These are phyloP conservation scores for Barnettozyma hawaiiensis DNA, from an alignment of 1,139 yeast species.

Conservation along the genomic window DNA sequence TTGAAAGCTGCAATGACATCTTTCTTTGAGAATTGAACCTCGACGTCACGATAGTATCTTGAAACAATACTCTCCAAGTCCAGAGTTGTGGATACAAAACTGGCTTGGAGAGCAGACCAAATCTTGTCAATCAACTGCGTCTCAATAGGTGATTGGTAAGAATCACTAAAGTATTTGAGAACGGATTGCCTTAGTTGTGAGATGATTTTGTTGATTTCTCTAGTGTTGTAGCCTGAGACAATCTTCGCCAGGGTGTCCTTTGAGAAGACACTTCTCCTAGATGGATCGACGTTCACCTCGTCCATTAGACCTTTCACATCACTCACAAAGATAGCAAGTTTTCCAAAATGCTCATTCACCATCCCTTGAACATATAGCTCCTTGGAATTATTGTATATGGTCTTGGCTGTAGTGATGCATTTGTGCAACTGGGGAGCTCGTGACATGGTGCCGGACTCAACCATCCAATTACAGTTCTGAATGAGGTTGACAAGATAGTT, in stretches of 20 bases:
- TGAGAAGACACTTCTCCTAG: constrained; percentile 60
- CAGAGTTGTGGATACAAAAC: constrained; percentile 39
- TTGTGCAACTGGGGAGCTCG: constrained; percentile 24
- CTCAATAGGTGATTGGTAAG: constrained; percentile 24
- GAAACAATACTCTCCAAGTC: constrained; percentile 37
- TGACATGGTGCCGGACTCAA: constrained; percentile 37
- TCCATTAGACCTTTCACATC: constrained; percentile 54
- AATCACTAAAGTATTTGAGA: constrained; percentile 50
- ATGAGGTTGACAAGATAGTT: constrained; percentile 55
- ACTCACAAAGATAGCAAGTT: constrained; percentile 60
- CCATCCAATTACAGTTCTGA: constrained; percentile 56
- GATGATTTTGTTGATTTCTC: constrained; percentile 53
- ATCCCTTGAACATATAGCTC: constrained; percentile 44
- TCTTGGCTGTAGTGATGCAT: constrained; percentile 7
- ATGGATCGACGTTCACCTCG: constrained; percentile 38
- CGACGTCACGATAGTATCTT: constrained; percentile 38
- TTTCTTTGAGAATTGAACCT: constrained; percentile 36
- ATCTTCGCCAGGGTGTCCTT: constrained; percentile 54
- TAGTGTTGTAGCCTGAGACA: constrained; percentile 48
- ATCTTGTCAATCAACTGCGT: constrained; percentile 38
- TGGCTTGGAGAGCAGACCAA: constrained; percentile 49
- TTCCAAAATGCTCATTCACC: constrained; percentile 53
- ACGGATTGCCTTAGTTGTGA: constrained; percentile 52
- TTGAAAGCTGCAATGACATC: constrained; percentile 40
- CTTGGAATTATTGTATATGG: constrained; percentile 27